Evolutionary conservation across 2,329 filamentous ascomycete genomes (phyloP), one percentile per base, ranked within the genome.

Genomic region (Colletotrichum spaethianum): DNA sequence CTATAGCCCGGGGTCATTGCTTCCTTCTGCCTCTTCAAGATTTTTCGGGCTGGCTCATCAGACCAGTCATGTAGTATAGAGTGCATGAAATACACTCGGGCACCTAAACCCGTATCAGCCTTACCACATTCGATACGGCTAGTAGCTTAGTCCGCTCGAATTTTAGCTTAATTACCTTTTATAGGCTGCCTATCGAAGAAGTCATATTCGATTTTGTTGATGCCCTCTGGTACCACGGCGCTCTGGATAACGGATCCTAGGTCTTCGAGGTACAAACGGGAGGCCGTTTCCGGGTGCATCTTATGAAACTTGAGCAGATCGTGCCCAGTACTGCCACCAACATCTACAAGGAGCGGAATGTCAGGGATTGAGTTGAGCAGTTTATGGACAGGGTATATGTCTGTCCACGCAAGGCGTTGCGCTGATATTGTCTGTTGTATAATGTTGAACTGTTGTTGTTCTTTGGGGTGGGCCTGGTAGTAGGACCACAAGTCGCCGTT

Each of bases 61-160:
- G 86, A 82, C 86, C 86, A 89, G 78, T 89, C 87, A 76, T 90
- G 88, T 14, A 90, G 80, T 60, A 90, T 87, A 72, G 85, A 80
- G 75, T 87, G 87, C 73, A 90, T 77, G 53, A 89, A 78, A 78
- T 87, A 90, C 61, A 87, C 81, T 57, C 86, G 86, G 7, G 84
- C 87, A 11, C 60, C 61, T 64, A 7, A 4, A 1, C 5, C 2
- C 16, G 23, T 6, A 3, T 36, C 0, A 2, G 56, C 9, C 0
- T 11, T 4, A 16, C 9, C 18, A 16, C 36, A 18, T 18, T 26
- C 9, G 0, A 1, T 18, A 31, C 0, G 2, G 20, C 18, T 1
- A 20, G 3, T 20, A 31, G 11, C 44, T 26, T 26, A 1, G 3
- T n/a, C 9, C 44, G 4, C 11, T 18, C 26, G 6, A 11, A 1